Evolutionary conservation across 805 yeast species (phyloP).

Genomic region (Nakazawaea peltata): DNA sequence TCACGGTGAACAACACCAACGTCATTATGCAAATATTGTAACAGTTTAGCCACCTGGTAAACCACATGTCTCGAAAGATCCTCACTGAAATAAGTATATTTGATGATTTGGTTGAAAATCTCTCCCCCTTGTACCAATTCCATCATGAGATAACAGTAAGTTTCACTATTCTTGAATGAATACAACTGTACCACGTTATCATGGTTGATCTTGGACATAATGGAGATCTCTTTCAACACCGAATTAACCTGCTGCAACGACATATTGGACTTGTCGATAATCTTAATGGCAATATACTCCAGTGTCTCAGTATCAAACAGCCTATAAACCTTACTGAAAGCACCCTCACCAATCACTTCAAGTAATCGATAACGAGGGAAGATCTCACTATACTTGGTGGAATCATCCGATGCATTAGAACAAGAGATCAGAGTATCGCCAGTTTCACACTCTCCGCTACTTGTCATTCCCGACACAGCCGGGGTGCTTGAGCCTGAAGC

Average conservation of each 20-base stretch:
- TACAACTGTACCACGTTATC: conserved; percentile 58
- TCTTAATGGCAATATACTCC: conserved; percentile 43
- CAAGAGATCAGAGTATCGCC: too few species aligned
- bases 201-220: conserved; percentile 60
- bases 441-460: too few species aligned
- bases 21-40: conserved; percentile 61
- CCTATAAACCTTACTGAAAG: conserved; percentile 47
- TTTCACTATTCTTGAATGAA: conserved; percentile 56
- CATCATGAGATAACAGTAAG: conserved; percentile 60
- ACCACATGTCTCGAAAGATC: conserved; percentile 58
- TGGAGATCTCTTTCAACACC: conserved; percentile 72
- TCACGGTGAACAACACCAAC: conserved; percentile 80
- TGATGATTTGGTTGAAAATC: conserved; percentile 59
- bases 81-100: conserved; percentile 58
- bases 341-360: conserved; percentile 53
- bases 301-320: conserved; percentile 32
- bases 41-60: conserved; percentile 53
- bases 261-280: conserved; percentile 63
- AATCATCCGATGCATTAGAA: not conserved
- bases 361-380: conserved; percentile 28
- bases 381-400: conserved; percentile 1
- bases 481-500: not conserved
- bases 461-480: too few species aligned
- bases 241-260: conserved; percentile 55
- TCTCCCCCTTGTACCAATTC: conserved; percentile 78